Evolutionary conservation across 2,329 filamentous ascomycete species (phyloP).

Genomic region (Verticillium longisporum): DNA sequence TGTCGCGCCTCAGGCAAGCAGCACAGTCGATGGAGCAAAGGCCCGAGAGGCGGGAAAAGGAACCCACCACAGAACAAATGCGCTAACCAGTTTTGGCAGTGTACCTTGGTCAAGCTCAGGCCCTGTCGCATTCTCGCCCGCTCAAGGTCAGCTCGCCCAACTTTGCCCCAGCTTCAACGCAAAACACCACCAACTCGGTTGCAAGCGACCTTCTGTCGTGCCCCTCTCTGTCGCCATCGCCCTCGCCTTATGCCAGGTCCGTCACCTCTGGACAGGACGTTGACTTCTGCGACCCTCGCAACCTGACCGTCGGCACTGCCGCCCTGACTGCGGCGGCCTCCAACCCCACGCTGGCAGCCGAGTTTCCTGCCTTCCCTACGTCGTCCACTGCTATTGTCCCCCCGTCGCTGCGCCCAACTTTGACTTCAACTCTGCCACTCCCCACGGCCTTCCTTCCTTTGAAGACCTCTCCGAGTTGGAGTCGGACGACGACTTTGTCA

Average conservation of each 20-base stretch:
- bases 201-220: constrained; percentile 68
- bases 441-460: constrained; percentile 63
- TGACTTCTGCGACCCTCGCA: constrained; percentile 86
- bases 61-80: neutral
- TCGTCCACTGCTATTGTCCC: constrained; percentile 41
- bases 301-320: constrained; percentile 63
- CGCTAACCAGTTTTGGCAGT: constrained; percentile 35
- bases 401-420: constrained; percentile 33
- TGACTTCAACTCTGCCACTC: constrained; percentile 42
- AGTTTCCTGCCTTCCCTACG: constrained; percentile 59
- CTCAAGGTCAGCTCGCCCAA: constrained; percentile 52
- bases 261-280: constrained; percentile 64
- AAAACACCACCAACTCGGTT: constrained; percentile 35
- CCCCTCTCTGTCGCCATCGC: constrained; percentile 82
- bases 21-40: neutral
- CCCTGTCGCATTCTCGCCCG: constrained; percentile 31
- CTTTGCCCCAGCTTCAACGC: constrained; percentile 6
- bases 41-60: neutral
- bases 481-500: constrained; percentile 33
- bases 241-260: constrained; percentile 68
- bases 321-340: constrained; percentile 28
- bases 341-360: constrained; percentile 43
- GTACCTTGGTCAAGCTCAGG: constrained; percentile 28
- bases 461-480: constrained; percentile 87
- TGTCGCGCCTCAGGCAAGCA: neutral